Conservation (phyloP, 2,329 filamentous ascomycete genomes). For the Claviceps quebecensis region DNA sequence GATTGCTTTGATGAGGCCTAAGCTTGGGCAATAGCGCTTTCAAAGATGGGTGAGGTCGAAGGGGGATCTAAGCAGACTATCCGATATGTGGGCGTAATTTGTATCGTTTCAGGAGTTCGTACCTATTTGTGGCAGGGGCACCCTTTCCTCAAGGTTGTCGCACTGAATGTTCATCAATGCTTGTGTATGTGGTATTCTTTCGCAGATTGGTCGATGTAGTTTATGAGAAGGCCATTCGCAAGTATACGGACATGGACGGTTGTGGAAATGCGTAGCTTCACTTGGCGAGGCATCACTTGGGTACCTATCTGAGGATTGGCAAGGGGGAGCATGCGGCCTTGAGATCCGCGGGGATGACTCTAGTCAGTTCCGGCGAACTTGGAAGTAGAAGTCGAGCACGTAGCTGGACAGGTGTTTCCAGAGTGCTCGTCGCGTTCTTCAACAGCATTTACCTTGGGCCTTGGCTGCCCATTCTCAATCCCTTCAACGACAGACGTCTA, state of each 20-base stretch:
- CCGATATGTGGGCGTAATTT: background rate
- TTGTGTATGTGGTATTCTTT: constrained; percentile 1
- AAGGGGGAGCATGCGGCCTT: background rate
- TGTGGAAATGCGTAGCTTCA: background rate
- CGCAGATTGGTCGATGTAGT: background rate
- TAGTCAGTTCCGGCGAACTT: too few species aligned
- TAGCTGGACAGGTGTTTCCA: too few species aligned
- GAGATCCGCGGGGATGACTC: too few species aligned
- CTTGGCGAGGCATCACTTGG: background rate
- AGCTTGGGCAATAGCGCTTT: background rate
- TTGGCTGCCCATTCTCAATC: too few species aligned
- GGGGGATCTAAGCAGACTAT: background rate
- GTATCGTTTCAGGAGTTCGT: background rate
- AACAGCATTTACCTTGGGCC: too few species aligned
- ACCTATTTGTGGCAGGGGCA: background rate
- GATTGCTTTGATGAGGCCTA: background rate
- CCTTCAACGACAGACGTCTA: too few species aligned
- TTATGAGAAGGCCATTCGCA: background rate
- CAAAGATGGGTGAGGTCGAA: background rate
- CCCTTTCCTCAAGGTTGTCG: background rate
- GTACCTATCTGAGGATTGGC: too few species aligned
- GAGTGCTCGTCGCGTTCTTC: too few species aligned
- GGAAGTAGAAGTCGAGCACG: too few species aligned
- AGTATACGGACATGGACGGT: too few species aligned
- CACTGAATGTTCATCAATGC: constrained; percentile 2